Evolutionary conservation across 2,329 filamentous ascomycete species (phyloP), one percentile per base, ranked within the genome.

Genomic region (Aspergillus japonicus): DNA sequence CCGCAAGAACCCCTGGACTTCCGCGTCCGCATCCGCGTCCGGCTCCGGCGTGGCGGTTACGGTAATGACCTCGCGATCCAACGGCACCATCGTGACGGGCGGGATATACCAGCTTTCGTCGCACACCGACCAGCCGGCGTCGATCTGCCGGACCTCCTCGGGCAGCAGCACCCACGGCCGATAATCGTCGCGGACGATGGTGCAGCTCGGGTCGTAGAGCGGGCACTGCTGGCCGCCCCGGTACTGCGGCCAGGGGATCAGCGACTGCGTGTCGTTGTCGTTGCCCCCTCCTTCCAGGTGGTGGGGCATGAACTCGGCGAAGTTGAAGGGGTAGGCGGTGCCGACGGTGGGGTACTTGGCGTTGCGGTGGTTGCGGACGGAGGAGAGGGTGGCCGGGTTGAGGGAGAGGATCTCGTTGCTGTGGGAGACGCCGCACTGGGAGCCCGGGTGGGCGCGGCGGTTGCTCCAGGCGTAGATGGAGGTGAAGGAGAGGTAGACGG

Each of bases 171-270:
- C 50, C 57, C 59, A 64, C 2, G 67, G 67, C 42, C 53, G 24
- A 54, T 69, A 69, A 39, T 69, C 65, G 47, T 68, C 62, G 4
- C 67, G 65, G 31, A 69, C 50, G 16, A 67, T 65, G 2, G 61
- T 63, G 50, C 67, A 69, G 14, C 49, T 49, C 16, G 55, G 42
- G 5, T 50, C 48, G n/a, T 60, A 33, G 3, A 64, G 21, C 19
- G 62, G 62, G 51, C 67, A 68, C 33, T 69, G 67, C 21, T 50
- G 49, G 3, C 63, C 67, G 5, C 63, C 67, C 4, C 50, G 56
- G 47, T 65, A 69, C 63, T 66, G 59, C 23, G 59, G 58, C 66
- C 66, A 69, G 3, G 67, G 67, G 10, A 69, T 59, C 5, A 68
- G 19, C 0, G 66, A 24, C 56, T 64, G 62, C 3, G 61, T 64